Evolutionary conservation across 495 filamentous ascomycete genomes (phyloP).

Genomic region (Aspergillus panamensis): DNA sequence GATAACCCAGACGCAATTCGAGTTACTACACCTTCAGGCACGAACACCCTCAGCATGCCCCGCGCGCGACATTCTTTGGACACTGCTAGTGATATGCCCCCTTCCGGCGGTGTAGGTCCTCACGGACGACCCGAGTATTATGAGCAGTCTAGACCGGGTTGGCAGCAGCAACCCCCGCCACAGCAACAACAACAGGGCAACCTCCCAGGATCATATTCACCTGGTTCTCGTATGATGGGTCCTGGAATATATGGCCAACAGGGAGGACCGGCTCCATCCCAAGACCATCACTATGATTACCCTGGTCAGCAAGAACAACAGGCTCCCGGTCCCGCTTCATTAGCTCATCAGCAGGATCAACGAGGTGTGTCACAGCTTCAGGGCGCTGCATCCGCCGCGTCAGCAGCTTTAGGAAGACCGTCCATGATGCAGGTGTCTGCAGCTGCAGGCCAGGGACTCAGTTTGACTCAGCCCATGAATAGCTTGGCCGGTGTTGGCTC

Average conservation of each 20-base stretch:
- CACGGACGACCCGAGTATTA: slow-evolving; percentile 44
- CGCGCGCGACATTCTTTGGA: slow-evolving; percentile 49
- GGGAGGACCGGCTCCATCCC: slow-evolving; percentile 35
- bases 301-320: slow-evolving; percentile 47
- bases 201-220: slow-evolving; percentile 43
- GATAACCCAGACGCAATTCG: slow-evolving; percentile 93
- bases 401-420: slow-evolving; percentile 42
- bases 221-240: slow-evolving; percentile 42
- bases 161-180: slow-evolving; percentile 49
- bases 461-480: slow-evolving; percentile 46
- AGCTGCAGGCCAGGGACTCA: slow-evolving; percentile 46
- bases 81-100: slow-evolving; percentile 33
- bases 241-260: slow-evolving; percentile 40
- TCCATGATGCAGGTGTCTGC: slow-evolving; percentile 43
- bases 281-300: slow-evolving; percentile 46
- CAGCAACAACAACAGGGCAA: slow-evolving; percentile 43
- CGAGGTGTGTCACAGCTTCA: slow-evolving; percentile 76
- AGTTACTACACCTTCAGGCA: slow-evolving; percentile 93
- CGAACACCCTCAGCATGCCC: slow-evolving; percentile 58
- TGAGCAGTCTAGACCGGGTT: slow-evolving; percentile 47
- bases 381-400: slow-evolving; percentile 66
- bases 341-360: slow-evolving; percentile 74
- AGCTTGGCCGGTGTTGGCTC: slow-evolving; percentile 44
- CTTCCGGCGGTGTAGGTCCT: slow-evolving; percentile 31
- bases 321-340: slow-evolving; percentile 47